Evolutionary conservation across 805 yeast genomes (phyloP).

Genomic region (Saturnispora kantuleensis): DNA sequence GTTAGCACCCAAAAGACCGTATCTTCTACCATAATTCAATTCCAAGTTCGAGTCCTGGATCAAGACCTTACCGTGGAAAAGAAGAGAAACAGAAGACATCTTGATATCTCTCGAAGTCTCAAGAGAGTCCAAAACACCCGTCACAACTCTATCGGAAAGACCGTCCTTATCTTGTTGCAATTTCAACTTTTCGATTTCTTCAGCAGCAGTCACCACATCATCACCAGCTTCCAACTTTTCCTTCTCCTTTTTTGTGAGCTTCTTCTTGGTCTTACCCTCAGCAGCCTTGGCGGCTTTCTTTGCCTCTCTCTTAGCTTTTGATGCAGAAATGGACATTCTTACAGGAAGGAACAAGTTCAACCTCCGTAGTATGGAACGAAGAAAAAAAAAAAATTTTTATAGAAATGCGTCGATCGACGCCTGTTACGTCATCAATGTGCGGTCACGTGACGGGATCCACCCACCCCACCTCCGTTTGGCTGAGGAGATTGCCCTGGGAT

Average conservation of each 20-base stretch:
- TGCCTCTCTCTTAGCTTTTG: conserved; percentile 97
- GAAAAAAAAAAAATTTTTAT: conserved; percentile 4
- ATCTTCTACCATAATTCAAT: conserved; percentile 94
- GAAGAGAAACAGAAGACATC: conserved; percentile 76
- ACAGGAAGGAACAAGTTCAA: background rate
- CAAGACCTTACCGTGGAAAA: conserved; percentile 96
- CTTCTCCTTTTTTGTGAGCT: conserved; percentile 49
- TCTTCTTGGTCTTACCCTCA: conserved; percentile 59
- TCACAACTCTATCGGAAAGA: conserved; percentile 90
- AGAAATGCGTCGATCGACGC: conserved; percentile 3
- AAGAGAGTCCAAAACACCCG: conserved; percentile 90
- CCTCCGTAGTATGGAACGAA: background rate
- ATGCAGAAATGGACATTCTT: conserved; percentile 59
- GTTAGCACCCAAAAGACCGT: conserved; percentile 95
- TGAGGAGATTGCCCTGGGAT: background rate
- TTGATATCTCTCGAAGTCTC: conserved; percentile 90
- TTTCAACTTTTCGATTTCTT: conserved; percentile 76
- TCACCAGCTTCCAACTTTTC: conserved; percentile 33
- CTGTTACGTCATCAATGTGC: background rate
- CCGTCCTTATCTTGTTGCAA: conserved; percentile 92
- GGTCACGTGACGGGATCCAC: background rate
- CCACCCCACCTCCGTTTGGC: background rate
- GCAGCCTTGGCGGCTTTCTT: conserved; percentile 90
- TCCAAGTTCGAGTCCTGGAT: conserved; percentile 88
- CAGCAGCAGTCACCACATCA: conserved; percentile 55